Evolutionary conservation across 352 stramenopile species (phyloP), one percentile per base, ranked within the genome.

Genomic region (Phytophthora nicotianae): DNA sequence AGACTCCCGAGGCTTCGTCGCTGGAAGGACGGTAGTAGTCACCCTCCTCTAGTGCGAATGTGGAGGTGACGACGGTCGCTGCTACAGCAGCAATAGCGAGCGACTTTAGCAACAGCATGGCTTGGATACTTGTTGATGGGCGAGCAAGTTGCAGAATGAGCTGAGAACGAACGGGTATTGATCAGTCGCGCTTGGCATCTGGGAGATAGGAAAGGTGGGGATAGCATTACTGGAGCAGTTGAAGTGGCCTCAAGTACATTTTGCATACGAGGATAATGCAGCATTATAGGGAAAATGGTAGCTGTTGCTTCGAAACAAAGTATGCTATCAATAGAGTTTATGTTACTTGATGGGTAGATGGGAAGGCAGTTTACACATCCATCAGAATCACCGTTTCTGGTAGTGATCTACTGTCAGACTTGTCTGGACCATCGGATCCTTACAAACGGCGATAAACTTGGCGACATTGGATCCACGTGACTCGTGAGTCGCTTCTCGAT

Each of bases 1-100:
- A 54, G 21, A 77, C 35, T 8, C 60, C 69, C 6, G 68, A 76
- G 26, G 67, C 29, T 17, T 62, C 58, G 14, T 48, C 27, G 14
- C 32, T 62, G 3, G 53, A 43, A 13, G 68, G 63, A 20, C 68
- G 68, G 27, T 58, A 75, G 62, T 75, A 72, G 9, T 75, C 58
- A 21, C 67, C 67, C 4, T 68, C 42, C 16, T 63, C 16, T 2
- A 75, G 48, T 40, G 48, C 62, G n/a, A 42, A 38, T 4, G 24
- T 48, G 35, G 63, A 58, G 14, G 27, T 37, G 10, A 45, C 45
- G 13, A 59, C 35, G 13, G 45, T 29, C 10, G 27, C 40, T 8
- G 40, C 43, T n/a, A 51, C 50, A 33, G 32, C 47, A 40, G 38
- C 53, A 45, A 46, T 42, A 19, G 37, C 50, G 27, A 70, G 7